Evolutionary conservation across 1,284 basidiomycete genomes (phyloP), one percentile per base, ranked within the genome.

Genomic region (Neolentinus lepideus): DNA sequence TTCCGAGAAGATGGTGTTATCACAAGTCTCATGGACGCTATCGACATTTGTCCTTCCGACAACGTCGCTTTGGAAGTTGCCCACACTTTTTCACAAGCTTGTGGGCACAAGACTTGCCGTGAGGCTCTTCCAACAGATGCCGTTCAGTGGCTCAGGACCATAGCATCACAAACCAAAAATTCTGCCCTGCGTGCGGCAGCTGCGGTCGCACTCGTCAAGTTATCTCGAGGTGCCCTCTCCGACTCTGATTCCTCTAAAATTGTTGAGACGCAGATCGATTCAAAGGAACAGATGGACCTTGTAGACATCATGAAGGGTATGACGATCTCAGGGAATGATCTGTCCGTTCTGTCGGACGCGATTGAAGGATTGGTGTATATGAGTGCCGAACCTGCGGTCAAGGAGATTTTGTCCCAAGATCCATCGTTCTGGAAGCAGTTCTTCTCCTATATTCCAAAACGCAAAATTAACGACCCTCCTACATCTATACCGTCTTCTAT

Each of bases 321-420:
- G 54, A 72, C 92, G 29, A 58, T 77, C 25, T 69, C 66, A 58
- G 68, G 68, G 21, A 67, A 71, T 36, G 61, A 71, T 35, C 60
- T 65, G 12, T 67, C 74, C 21, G 78, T 79, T 36, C 64, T 79
- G 27, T 69, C 76, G 8, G 86, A 91, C 60, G 84, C 83, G 6
- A 73, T 94, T 19, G 94, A 97, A 71, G 92, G 87, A 0, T 71
- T 97, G 53, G 89, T 89, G 8, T 90, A 94, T 67, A 80, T 94
- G 56, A 90, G 84, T 57, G 73, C 80, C 31, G 80, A 84, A 59
- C 76, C 90, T 0, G 60, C 69, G 1, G 75, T 90, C 60, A 91
- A 92, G 68, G 84, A 87, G 59, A 65, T 68, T 29, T 70, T 94
- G 46, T 79, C 83, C 14, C 71, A 71, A 14, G 79, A 87, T 59